Conservation (phyloP, 2,329 filamentous ascomycete species). For the Lasiodiplodia hormozganensis region DNA sequence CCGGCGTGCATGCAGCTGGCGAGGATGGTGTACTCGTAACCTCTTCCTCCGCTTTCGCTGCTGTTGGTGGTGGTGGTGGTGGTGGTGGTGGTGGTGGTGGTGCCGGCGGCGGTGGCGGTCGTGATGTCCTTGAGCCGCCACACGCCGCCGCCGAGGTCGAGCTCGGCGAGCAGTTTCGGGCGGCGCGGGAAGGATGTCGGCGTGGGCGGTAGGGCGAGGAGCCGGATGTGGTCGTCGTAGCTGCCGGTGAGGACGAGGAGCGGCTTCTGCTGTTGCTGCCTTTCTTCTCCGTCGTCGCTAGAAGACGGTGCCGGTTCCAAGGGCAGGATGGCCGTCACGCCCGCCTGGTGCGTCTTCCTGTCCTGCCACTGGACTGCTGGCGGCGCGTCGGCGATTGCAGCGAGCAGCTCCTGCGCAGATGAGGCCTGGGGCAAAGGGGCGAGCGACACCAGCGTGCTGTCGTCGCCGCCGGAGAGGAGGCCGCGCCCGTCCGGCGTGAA, state of each 20-base stretch:
- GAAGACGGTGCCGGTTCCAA: conserved; percentile 54
- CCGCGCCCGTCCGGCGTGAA: conserved; percentile 57
- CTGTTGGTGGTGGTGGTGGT: no score
- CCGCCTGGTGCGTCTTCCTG: conserved; percentile 73
- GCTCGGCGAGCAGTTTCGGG: conserved; percentile 65
- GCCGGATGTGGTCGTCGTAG: conserved; percentile 84
- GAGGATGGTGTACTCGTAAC: conserved; percentile 61
- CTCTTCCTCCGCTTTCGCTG: background rate
- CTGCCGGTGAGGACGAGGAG: conserved; percentile 82
- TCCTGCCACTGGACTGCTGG: conserved; percentile 51
- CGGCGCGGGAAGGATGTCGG: conserved; percentile 39
- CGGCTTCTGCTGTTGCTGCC: no score
- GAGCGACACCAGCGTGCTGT: conserved; percentile 59
- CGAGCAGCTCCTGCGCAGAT: background rate
- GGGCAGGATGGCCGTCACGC: conserved; percentile 86
- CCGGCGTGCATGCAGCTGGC: conserved; percentile 96
- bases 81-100: no score
- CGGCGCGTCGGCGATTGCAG: background rate
- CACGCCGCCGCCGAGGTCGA: conserved; percentile 78
- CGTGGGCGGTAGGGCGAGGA: conserved; percentile 58
- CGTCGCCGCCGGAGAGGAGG: conserved; percentile 77
- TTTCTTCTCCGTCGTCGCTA: conserved; percentile 13
- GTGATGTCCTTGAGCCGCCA: conserved; percentile 82
- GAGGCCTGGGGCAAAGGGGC: background rate
- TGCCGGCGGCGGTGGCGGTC: no score